phyloP scores from a whole-genome alignment of 305 asterid genomes.

The Solanum hybrid region DNA sequence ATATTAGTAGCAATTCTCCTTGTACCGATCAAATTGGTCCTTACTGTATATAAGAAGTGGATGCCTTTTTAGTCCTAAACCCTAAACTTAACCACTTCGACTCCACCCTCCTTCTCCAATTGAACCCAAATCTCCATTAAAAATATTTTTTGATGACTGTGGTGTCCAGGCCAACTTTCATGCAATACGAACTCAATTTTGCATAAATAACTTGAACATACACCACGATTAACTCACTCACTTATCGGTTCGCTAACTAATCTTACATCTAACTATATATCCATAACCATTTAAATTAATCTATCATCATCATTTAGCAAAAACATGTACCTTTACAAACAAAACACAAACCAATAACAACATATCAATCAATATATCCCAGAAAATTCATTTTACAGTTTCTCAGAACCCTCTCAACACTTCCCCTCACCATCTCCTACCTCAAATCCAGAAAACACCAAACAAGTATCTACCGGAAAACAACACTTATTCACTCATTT shows the following conservation, averaged over 20 bases:
- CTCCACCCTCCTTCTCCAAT: background rate
- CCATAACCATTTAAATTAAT: no score
- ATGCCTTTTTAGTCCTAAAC: no score
- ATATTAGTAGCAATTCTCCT: background rate
- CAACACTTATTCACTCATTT: background rate
- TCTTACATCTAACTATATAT: background rate
- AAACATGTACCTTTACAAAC: background rate
- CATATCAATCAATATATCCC: background rate
- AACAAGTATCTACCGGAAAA: background rate
- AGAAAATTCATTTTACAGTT: background rate
- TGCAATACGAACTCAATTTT: background rate
- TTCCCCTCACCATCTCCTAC: background rate
- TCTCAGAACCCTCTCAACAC: background rate
- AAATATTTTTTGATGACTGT: background rate
- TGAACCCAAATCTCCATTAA: background rate
- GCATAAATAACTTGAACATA: background rate
- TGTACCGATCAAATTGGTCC: no score
- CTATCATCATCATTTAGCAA: background rate
- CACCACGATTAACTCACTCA: background rate
- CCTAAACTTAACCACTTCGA: slow-evolving; percentile 20
- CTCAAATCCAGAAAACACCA: background rate
- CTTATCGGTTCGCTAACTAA: background rate
- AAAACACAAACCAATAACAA: background rate
- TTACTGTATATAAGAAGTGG: no score
- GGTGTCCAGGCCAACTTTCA: background rate